Conservation (phyloP, 352 stramenopile species). For the Pythium phragmitis region DNA sequence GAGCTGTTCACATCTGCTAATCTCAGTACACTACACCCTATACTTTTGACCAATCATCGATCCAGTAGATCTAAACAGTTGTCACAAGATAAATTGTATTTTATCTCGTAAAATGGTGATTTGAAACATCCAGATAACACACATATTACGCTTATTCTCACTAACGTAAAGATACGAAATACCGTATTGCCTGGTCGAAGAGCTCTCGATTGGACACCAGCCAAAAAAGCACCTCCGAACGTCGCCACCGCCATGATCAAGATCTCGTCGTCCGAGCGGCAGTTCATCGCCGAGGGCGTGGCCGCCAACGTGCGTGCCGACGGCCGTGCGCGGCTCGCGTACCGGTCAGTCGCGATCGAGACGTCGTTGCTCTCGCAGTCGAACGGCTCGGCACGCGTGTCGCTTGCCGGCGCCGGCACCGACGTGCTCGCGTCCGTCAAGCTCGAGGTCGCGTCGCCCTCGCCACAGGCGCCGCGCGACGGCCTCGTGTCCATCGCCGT, state of each 20-base stretch:
- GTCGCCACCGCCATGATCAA: conserved; percentile 49
- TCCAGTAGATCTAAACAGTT: too few species aligned
- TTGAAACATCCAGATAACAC: too few species aligned
- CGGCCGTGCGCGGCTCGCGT: conserved; percentile 57
- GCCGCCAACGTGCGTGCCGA: conserved; percentile 71
- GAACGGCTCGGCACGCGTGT: conserved; percentile 74
- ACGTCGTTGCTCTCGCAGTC: conserved; percentile 74
- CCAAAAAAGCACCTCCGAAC: background rate
- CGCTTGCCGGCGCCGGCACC: conserved; percentile 58
- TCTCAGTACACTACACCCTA: too few species aligned
- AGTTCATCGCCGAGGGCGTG: conserved; percentile 72
- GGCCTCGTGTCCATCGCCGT: conserved; percentile 57
- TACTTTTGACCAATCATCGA: too few species aligned
- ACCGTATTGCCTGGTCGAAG: too few species aligned
- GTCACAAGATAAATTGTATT: too few species aligned
- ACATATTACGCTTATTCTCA: too few species aligned
- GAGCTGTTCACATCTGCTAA: too few species aligned
- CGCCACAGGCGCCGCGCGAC: conserved; percentile 43
- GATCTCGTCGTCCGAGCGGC: conserved; percentile 71
- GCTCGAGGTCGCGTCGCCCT: conserved; percentile 57
- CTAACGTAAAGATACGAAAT: too few species aligned
- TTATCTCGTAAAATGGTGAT: too few species aligned
- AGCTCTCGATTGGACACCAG: conserved; percentile 2
- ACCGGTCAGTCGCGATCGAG: conserved; percentile 62
- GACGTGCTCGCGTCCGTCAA: conserved; percentile 81